Base-by-base conservation (phyloP, 2,329 filamentous ascomycete species). In the Passalora sequoiae region DNA sequence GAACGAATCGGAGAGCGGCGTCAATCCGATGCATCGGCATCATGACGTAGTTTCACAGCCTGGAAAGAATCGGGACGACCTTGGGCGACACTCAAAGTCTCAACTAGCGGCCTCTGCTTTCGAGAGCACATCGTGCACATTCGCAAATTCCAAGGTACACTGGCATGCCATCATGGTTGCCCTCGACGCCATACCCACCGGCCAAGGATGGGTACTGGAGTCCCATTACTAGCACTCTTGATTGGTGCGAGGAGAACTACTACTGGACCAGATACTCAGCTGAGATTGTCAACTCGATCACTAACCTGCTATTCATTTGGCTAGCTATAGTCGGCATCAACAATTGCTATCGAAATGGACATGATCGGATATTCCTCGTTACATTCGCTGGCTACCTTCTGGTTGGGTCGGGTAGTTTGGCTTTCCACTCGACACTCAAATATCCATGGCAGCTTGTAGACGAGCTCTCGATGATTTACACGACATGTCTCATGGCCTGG, bases 241-340 rank as follows among this genome's bases (percentile, higher is more conserved):
- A 89, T 62, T 89, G 85, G 76, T 36, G 33, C 15, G 33, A 36
- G 15, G 33, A 89, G 78, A 84, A 87, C 52, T 85, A 85, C 66
- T 84, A 84, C 69, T 79, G 83, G 27, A 89, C 84, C 3, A 72
- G 76, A 31, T 89, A 89, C 60, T 76, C 80, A 33, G 86, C 86
- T 25, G 86, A 89, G 61, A 80, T 89, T 33, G 77, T 88, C 60
- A 91, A 84, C 61, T 86, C 86, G 3, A 58, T 89, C 22, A 95
- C 88, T 24, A 95, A 95, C 63, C 63, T 85, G 3, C 69, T 92
- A 17, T 95, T 95, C 65, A 73, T 94, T 56, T 85, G 76, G 64
- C 76, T 94, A 15, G 87, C 87, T 6, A 67, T 79, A 53, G 84
- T 83, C 60, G 89, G 89, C 17, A 78, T 92, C 49, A 69, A 72